Evolutionary conservation across 2,329 filamentous ascomycete genomes (phyloP), one percentile per base, ranked within the genome.

Genomic region (Dactylellina sp.): DNA sequence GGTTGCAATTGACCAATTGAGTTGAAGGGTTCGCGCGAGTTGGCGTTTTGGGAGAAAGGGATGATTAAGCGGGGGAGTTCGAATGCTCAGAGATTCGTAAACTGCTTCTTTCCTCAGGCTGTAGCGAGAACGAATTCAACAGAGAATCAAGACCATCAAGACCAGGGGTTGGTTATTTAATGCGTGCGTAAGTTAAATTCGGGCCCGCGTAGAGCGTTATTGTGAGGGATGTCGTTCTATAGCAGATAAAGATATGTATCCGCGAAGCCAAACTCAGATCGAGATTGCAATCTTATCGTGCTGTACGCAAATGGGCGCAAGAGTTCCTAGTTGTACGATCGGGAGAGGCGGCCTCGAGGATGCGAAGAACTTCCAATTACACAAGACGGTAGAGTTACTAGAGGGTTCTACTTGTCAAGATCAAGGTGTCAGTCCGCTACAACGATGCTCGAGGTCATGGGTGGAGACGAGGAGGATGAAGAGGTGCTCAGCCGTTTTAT

Each of bases 1-100:
- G 62, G 62, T 46, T 68, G 53, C 47, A 59, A 68, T 68, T 68
- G 63, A 60, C 63, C 53, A 68, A 60, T 68, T 11, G 46, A 68
- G 63, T 59, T 59, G 44, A 37, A 46, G 46, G 24, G 37, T 53
- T 68, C 63, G 63, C 53, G 63, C 53, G 53, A 53, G 63, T 68
- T 68, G 63, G 63, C 55, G 53, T 59, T 60, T 63, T 63, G 46
- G 52, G 53, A 37, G 61, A 59, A 60, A 53, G 63, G 63, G 63
- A 59, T 66, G 63, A 37, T 65, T 50, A 57, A 28, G 50, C 50
- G 50, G 50, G 50, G 50, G 35, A 40, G 50, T 35, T 50, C 24
- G 46, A 24, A 28, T 12, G 18, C n/a, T n/a, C n/a, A 7, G 12
- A 20, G 22, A 25, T 11, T 50, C 24, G 11, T 24, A 28, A 50